Conservation (phyloP, 768 basidiomycete species). For the Boletus pseudo-olivaceus region DNA sequence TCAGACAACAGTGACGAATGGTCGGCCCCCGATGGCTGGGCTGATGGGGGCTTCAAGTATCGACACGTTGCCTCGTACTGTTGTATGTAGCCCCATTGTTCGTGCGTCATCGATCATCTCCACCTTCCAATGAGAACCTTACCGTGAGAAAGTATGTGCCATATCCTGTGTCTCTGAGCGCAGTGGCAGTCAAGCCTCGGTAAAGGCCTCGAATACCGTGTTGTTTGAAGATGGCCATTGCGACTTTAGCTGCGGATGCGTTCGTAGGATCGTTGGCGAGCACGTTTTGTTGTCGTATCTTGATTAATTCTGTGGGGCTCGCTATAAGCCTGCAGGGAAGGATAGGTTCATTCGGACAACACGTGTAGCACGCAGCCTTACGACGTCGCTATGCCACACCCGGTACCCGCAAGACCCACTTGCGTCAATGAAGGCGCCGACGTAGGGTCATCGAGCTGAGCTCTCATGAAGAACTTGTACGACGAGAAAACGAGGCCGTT, state of each 20-base stretch:
- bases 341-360: background rate
- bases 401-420: constrained; percentile 73
- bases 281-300: constrained; percentile 75
- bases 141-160: constrained; percentile 84
- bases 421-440: constrained; percentile 63
- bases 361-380: constrained; percentile 36
- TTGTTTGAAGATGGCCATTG: constrained; percentile 48
- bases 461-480: constrained; percentile 74
- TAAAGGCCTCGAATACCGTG: constrained; percentile 68
- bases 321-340: constrained; percentile 56
- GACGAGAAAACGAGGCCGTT: constrained; percentile 87
- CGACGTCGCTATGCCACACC: constrained; percentile 78
- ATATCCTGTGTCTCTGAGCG: constrained; percentile 75
- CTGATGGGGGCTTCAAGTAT: constrained; percentile 34
- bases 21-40: constrained; percentile 10
- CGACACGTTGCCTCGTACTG: constrained; percentile 69
- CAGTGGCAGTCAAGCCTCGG: constrained; percentile 71
- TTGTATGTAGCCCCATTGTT: constrained; percentile 7
- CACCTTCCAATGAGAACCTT: constrained; percentile 19
- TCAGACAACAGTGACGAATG: constrained; percentile 40
- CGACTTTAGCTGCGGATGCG: constrained; percentile 51
- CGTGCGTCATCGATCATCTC: constrained; percentile 1
- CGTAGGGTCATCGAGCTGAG: constrained; percentile 49
- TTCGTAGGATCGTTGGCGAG: constrained; percentile 31
- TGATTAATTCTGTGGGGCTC: constrained; percentile 83